A percentile compares a stretch with the other conserved stretches of the same genome.
Conservation (phyloP, 805 yeast genomes). For the Hanseniaspora valbyensis region DNA sequence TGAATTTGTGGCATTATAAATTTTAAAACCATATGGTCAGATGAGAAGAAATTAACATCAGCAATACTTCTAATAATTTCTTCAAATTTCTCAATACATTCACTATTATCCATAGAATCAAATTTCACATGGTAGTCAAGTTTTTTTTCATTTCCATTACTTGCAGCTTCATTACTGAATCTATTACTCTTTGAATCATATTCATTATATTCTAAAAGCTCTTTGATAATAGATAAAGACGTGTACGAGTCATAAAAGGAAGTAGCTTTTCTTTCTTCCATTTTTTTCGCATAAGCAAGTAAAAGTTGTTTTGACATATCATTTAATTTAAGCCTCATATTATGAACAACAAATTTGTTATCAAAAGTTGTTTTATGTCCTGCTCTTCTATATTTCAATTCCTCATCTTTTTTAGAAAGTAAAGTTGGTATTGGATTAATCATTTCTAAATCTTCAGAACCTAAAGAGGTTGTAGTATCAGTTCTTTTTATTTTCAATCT, state of each 20-base stretch:
- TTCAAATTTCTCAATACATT: conserved; percentile 37
- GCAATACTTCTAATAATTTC: conserved; percentile 36
- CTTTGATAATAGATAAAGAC: conserved; percentile 41
- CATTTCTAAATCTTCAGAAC: conserved; percentile 13
- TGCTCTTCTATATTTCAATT: background rate
- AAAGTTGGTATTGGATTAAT: conserved; percentile 11
- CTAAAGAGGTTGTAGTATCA: background rate
- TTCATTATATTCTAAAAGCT: conserved; percentile 24
- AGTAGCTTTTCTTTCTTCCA: conserved; percentile 35
- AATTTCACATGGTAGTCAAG: conserved; percentile 5
- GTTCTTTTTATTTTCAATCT: background rate
- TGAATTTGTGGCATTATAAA: conserved; percentile 56
- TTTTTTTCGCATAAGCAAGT: conserved; percentile 36
- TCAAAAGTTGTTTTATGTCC: conserved; percentile 32
- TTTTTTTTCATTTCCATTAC: conserved; percentile 16
- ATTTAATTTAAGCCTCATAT: conserved; percentile 46
- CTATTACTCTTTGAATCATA: background rate
- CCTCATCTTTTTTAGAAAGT: background rate
- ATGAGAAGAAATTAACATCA: conserved; percentile 33
- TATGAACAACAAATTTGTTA: conserved; percentile 48
- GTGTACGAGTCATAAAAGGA: conserved; percentile 38
- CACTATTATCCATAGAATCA: conserved; percentile 23
- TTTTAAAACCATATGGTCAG: conserved; percentile 42
- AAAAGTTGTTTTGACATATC: conserved; percentile 39
- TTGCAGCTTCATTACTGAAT: conserved; percentile 19